Evolutionary conservation across 106 monocot genomes (phyloP), one percentile per base, ranked within the genome.

Genomic region (Acorus calamus): DNA sequence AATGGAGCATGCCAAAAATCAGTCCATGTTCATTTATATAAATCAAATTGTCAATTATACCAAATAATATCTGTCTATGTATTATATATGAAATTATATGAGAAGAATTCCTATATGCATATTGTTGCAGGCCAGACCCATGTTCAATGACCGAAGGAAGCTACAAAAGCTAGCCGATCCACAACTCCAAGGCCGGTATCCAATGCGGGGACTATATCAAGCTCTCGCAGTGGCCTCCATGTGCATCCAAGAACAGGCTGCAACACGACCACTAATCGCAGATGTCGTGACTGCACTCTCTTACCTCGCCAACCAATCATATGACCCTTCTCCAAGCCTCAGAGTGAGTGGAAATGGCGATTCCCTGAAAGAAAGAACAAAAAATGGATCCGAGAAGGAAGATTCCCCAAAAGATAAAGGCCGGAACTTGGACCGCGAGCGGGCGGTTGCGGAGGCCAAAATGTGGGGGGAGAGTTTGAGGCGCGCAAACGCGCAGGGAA

Each of bases 391-490:
- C 3, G 74, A 75, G 11, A 76, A 64, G 28, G 82, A 76, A 14
- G 78, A 81, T 7, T 78, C 68, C 1, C 74, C 75, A 0, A 76
- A 56, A 47, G 79, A 76, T 42, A 28, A 28, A 28, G 83, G 75
- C 3, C 75, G 55, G 63, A 75, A 82, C 53, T 68, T 77, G 4
- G 74, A 92, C 49, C 47, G 92, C 58, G 84, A 88, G 72, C 59
- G 68, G 13, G 81, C 81, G 0, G 72, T 92, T 11, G 87, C 92
- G 2, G 92, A 92, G 73, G 92, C 92, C 0, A 92, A 87, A 64
- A 59, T 82, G 75, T 92, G 92, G 92, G 92, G 87, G 8, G 81
- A 84, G 57, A 92, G 80, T 60, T 84, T 79, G 92, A 71, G 87
- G 64, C 80, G 77, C 13, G 80, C 79, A 44, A 59, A 72, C 7